Evolutionary conservation across 108 stramenopile genomes (phyloP).

Genomic region (Nitzschia sp.): DNA sequence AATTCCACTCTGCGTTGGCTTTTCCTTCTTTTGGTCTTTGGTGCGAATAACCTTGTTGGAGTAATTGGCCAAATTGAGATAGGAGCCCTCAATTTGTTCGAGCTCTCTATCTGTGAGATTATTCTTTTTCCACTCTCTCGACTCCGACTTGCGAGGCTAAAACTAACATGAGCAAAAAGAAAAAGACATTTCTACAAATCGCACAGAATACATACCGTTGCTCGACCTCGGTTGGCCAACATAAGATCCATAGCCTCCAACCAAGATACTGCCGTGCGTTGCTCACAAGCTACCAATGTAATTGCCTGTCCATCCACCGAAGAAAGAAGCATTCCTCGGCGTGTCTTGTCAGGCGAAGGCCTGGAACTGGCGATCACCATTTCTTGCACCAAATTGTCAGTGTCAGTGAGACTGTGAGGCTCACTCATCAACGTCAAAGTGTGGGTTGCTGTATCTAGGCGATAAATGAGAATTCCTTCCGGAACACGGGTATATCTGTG

Average conservation of each 20-base stretch:
- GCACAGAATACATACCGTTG: slow-evolving; percentile 2
- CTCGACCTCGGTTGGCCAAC: slow-evolving; percentile 47
- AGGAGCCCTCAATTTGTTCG: slow-evolving; percentile 73
- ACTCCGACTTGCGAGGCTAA: slow-evolving; percentile 6
- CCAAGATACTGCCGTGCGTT: slow-evolving; percentile 82
- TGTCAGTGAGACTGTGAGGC: slow-evolving; percentile 60
- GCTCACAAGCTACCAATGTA: slow-evolving; percentile 78
- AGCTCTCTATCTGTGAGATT: slow-evolving; percentile 54
- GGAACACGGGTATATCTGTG: slow-evolving; percentile 66
- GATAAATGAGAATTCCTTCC: slow-evolving; percentile 81
- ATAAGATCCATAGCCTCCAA: slow-evolving; percentile 80
- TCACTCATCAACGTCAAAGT: slow-evolving; percentile 57
- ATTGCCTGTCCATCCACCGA: slow-evolving; percentile 45
- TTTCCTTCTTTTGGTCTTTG: slow-evolving; percentile 43
- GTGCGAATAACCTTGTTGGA: slow-evolving; percentile 80
- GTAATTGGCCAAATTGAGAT: slow-evolving; percentile 77
- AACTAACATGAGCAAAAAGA: not conserved
- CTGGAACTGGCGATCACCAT: slow-evolving; percentile 60
- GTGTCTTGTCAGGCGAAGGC: slow-evolving; percentile 48
- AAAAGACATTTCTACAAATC: not conserved
- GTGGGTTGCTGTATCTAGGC: slow-evolving; percentile 68
- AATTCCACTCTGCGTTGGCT: slow-evolving; percentile 55
- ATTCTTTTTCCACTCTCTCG: slow-evolving; percentile 43
- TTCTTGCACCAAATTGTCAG: slow-evolving; percentile 31
- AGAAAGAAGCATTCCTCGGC: slow-evolving; percentile 56